phyloP scores from a whole-genome alignment of 1,139 yeast genomes.

The Entelexis paramagnoliae region DNA sequence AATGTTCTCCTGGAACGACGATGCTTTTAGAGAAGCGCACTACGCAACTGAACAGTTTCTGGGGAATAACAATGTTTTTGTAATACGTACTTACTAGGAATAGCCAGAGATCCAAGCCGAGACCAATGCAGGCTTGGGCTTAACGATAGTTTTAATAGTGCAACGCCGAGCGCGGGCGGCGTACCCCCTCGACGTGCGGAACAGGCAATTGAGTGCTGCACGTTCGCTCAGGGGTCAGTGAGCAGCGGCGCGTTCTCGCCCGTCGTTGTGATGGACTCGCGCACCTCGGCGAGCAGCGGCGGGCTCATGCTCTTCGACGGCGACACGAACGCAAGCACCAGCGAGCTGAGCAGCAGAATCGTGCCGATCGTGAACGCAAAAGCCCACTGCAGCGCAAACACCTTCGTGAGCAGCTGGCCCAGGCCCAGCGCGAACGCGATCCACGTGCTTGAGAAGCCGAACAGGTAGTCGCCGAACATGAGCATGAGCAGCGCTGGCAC shows the following conservation, averaged over 20 bases:
- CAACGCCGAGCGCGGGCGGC: no score
- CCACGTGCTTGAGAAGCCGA: conserved; percentile 50
- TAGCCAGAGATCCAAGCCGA: no score
- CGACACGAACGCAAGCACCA: conserved; percentile 15
- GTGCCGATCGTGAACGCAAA: conserved; percentile 62
- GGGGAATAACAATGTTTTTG: no score
- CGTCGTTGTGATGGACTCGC: conserved; percentile 3
- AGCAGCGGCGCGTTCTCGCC: conserved; percentile 21
- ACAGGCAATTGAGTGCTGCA: not conserved
- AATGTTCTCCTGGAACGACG: no score
- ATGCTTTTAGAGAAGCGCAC: no score
- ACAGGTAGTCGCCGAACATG: conserved; percentile 59
- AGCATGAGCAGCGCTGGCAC: conserved; percentile 51
- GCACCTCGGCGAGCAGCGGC: conserved; percentile 13
- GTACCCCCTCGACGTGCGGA: no score
- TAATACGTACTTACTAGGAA: no score
- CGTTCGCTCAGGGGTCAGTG: conserved; percentile 12
- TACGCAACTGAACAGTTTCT: no score
- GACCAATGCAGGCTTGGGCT: no score
- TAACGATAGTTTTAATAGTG: not conserved
- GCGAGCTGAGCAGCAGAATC: conserved; percentile 38
- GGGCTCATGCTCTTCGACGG: conserved; percentile 10
- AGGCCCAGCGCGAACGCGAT: conserved; percentile 56
- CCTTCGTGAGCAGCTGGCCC: conserved; percentile 56
- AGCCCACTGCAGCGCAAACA: conserved; percentile 74